phyloP scores from a whole-genome alignment of 371 early-diverging fungal species.

The Actinomortierella ambigua region DNA sequence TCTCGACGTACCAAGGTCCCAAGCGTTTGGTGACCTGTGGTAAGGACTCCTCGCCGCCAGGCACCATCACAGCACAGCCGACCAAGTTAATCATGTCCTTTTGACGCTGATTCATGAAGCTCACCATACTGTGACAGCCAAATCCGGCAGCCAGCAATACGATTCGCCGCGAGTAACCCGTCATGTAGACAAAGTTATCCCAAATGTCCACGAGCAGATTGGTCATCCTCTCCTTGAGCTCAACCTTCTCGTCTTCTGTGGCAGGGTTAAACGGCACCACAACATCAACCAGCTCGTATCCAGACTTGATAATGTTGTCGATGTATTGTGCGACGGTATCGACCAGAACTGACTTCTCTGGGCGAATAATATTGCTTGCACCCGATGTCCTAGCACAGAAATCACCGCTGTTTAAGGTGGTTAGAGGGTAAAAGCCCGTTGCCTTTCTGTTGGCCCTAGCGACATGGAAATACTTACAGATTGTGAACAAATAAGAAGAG shows the following conservation, averaged over 20 bases:
- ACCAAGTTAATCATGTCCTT: constrained; percentile 27
- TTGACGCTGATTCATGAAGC: constrained; percentile 44
- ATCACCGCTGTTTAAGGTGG: constrained; percentile 19
- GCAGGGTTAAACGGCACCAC: constrained; percentile 34
- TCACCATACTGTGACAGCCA: constrained; percentile 33
- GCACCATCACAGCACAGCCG: constrained; percentile 35
- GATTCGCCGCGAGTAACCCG: constrained; percentile 22
- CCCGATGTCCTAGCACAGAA: constrained; percentile 38
- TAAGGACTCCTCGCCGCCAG: constrained; percentile 30
- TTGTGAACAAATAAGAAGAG: constrained; percentile 41
- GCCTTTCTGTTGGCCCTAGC: too few species aligned
- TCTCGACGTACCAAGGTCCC: constrained; percentile 29
- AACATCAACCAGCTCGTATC: constrained; percentile 36
- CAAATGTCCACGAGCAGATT: constrained; percentile 37
- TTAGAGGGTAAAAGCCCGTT: too few species aligned
- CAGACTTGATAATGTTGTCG: constrained; percentile 26
- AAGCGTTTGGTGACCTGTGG: constrained; percentile 37
- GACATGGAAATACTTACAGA: constrained; percentile 25
- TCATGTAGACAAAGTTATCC: constrained; percentile 34
- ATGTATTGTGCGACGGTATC: constrained; percentile 40
- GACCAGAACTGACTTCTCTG: constrained; percentile 30
- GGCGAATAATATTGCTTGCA: constrained; percentile 28
- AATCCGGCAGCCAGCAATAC: constrained; percentile 32
- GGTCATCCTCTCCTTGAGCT: constrained; percentile 31
- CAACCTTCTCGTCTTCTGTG: constrained; percentile 29